Evolutionary conservation across 805 yeast species (phyloP).

Genomic region (Spathaspora girioi): DNA sequence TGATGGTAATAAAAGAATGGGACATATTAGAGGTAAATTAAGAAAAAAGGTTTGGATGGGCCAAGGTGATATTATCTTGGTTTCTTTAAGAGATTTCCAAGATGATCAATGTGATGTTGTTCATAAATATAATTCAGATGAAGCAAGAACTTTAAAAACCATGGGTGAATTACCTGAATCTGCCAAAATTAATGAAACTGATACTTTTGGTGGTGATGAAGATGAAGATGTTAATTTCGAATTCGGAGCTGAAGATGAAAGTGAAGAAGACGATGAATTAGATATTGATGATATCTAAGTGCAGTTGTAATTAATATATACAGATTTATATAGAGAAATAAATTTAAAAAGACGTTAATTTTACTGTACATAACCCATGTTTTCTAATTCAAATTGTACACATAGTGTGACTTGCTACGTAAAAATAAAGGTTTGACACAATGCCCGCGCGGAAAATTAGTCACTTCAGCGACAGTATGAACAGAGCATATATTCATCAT

Average conservation of each 20-base stretch:
- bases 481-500: too few relatives aligned
- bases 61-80: conserved; percentile 95
- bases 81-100: conserved; percentile 96
- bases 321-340: neutral
- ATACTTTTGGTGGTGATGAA: conserved; percentile 92
- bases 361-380: neutral
- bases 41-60: conserved; percentile 99
- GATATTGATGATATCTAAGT: conserved; percentile 91
- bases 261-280: conserved; percentile 65
- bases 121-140: conserved; percentile 94
- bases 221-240: conserved; percentile 98
- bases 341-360: neutral
- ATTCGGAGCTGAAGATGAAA: conserved; percentile 84
- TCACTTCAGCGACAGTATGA: too few relatives aligned
- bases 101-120: conserved; percentile 98
- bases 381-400: too few relatives aligned
- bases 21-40: conserved; percentile 97
- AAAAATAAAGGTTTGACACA: too few relatives aligned
- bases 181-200: conserved; percentile 96
- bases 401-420: too few relatives aligned
- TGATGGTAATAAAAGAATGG: conserved; percentile 91
- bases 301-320: neutral
- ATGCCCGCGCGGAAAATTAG: too few relatives aligned
- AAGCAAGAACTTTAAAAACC: conserved; percentile 92
- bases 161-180: conserved; percentile 97